Evolutionary conservation across 1,284 basidiomycete species (phyloP), one percentile per base, ranked within the genome.

Genomic region (Ganoderma lingzhi): DNA sequence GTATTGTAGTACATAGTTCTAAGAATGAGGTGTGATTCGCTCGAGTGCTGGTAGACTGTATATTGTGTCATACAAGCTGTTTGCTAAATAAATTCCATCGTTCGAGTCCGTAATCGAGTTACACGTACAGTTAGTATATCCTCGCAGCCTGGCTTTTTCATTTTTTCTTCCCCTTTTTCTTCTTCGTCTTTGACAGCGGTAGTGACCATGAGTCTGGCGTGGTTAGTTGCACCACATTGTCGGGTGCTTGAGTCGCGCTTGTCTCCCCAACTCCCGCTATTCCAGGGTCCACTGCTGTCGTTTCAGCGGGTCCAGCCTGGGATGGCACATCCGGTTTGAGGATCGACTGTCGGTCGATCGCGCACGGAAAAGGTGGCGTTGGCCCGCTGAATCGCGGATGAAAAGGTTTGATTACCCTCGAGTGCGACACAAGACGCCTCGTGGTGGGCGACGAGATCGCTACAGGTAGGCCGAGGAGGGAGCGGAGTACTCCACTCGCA

Each of bases 401-500:
- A 23, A 9, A 10, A 37, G n/a, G 35, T 59, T 14, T 17, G 15
- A 59, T 30, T 6, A 30, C 35, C 17, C 35, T 37, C 19, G 30
- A 30, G 35, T 42, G 28, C 6, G 15, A 28, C 19, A n/a, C 30
- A 15, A 1, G 42, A 6, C 12, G 48, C 4, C 48, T 23, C 6
- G 23, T 32, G 39, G 53, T 12, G 15, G 10, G 41, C 32, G 39
- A 39, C 23, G 39, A 53, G 6, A 64, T 12, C 10, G 59, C 60
- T 2, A 58, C 37, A 4, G 68, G 67, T 19, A 71, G 58, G 2
- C 71, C 70, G n/a, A 76, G 71, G 15, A 76, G 37, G 14, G 72
- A 71, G 28, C 67, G 70, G 14, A 76, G 69, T 6, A 71, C 63
- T 6, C 58, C 63, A 2, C 67, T 68, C 4, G 72, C 70, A 17